These are phyloP conservation scores for Lizonia empirigonia DNA, from an alignment of 2,329 filamentous ascomycete genomes.

Conservation along the genomic window DNA sequence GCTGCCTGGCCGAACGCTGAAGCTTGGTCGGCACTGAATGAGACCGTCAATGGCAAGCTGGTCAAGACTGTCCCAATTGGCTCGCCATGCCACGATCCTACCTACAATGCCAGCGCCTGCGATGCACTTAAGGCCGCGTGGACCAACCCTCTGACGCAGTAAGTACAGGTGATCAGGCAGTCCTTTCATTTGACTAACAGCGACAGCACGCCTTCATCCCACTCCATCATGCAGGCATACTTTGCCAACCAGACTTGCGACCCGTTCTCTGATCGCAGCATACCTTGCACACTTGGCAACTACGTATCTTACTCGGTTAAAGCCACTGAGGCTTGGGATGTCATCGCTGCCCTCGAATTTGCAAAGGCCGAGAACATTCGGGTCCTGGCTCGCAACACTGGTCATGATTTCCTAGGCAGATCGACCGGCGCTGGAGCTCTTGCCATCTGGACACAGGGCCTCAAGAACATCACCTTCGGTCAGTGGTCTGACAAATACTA, in stretches of 20 bases:
- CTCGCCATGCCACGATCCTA: constrained; percentile 42
- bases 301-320: constrained; percentile 47
- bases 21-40: constrained; percentile 46
- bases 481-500: constrained; percentile 31
- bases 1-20: constrained; percentile 43
- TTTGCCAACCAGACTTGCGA: constrained; percentile 26
- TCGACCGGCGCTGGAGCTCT: constrained; percentile 40
- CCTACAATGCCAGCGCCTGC: constrained; percentile 23
- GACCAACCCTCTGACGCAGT: constrained; percentile 20
- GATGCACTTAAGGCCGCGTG: constrained; percentile 23
- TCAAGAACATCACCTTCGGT: constrained; percentile 31
- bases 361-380: constrained; percentile 34
- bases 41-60: constrained; percentile 47
- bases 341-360: constrained; percentile 30
- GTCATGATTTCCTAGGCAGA: constrained; percentile 39
- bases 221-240: constrained; percentile 25
- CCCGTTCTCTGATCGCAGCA: constrained; percentile 18
- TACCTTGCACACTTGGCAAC: constrained; percentile 31
- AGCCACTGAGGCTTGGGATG: constrained; percentile 27
- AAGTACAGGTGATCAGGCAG: constrained; percentile 22
- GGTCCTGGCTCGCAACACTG: constrained; percentile 32
- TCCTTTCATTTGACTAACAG: background rate
- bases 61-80: constrained; percentile 49
- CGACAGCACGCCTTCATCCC: constrained; percentile 11
- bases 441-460: constrained; percentile 38